A percentile compares a stretch with the other conserved stretches of the same genome.
Conservation (phyloP, 768 basidiomycete genomes). For the Trichaptum fuscoviolaceum region DNA sequence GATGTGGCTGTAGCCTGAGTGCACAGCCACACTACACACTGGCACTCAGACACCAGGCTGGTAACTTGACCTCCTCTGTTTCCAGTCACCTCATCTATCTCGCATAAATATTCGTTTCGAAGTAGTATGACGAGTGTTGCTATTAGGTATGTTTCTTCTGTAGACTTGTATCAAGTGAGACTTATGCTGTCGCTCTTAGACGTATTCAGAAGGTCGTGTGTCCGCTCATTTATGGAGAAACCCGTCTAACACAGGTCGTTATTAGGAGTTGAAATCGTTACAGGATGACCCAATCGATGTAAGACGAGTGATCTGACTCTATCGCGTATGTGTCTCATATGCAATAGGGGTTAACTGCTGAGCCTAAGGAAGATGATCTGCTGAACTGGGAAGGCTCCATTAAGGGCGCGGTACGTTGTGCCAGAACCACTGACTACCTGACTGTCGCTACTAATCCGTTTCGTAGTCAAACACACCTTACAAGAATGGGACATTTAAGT, state of each 20-base stretch:
- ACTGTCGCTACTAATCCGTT: slow-evolving; percentile 9
- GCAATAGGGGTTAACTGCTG: slow-evolving; percentile 54
- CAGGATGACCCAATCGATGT: slow-evolving; percentile 62
- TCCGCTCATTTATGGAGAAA: background rate
- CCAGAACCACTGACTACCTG: slow-evolving; percentile 5
- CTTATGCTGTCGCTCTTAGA: slow-evolving; percentile 33
- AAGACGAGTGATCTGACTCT: slow-evolving; percentile 15
- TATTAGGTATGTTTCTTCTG: slow-evolving; percentile 27
- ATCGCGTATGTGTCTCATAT: background rate
- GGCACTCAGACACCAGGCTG: background rate
- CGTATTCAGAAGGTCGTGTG: slow-evolving; percentile 68
- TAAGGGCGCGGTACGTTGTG: slow-evolving; percentile 59
- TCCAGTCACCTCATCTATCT: slow-evolving; percentile 5
- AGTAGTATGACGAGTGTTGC: slow-evolving; percentile 27
- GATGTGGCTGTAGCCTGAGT: background rate
- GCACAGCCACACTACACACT: background rate
- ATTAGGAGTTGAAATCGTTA: slow-evolving; percentile 65
- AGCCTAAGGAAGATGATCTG: slow-evolving; percentile 64
- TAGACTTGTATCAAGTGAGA: background rate
- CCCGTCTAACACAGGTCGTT: slow-evolving; percentile 7
- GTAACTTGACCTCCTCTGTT: too few relatives aligned
- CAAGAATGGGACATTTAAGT: slow-evolving; percentile 75
- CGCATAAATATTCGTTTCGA: background rate
- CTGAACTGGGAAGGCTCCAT: slow-evolving; percentile 75
- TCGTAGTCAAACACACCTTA: slow-evolving; percentile 72